Base-by-base conservation (phyloP, 2,329 filamentous ascomycete species). In the Gaeumannomyces tritici region DNA sequence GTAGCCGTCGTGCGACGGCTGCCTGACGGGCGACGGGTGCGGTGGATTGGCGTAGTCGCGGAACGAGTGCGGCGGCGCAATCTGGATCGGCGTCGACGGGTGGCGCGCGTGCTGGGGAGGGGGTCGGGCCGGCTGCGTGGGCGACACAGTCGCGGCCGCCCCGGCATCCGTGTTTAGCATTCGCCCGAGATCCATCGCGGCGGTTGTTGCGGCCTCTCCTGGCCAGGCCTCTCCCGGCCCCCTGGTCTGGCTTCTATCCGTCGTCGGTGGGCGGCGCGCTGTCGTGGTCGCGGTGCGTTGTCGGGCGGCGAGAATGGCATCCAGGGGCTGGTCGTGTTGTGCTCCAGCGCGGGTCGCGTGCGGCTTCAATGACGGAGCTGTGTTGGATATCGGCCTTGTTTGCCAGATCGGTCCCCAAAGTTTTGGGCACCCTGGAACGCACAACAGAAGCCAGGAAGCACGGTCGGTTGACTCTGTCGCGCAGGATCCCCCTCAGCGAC, bases 81-180 rank as follows among this genome's bases (percentile, higher is more conserved):
- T 70, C 67, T 79, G 80, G 35, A 74, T 66, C 9, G 75, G 76
- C 3, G 76, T 77, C 6, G 67, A 70, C 8, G 63, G 74, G 61
- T 61, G 70, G 71, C 69, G 69, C 59, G 68, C 63, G 61, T 61
- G 70, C 31, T 42, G 71, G 59, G 63, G 71, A 15, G 70, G 65
- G 29, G 54, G 62, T 59, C 60, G 62, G 65, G 67, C 69, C 61
- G 59, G 69, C 29, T 64, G 70, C 33, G 70, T 66, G n/a, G 67
- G 66, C n/a, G 68, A 63, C 58, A 71, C 68, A 61, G 73, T 70
- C 65, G 72, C 73, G 62, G 71, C 68, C 60, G 73, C 71, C 60
- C 75, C 78, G 67, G 74, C 78, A 65, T 82, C 82, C 47, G 77
- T 75, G 71, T 85, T 86, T 59, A 86, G 73, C 68, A 86, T 80